Base-by-base conservation (phyloP, 1,284 basidiomycete genomes). In the Pascua sp. region DNA sequence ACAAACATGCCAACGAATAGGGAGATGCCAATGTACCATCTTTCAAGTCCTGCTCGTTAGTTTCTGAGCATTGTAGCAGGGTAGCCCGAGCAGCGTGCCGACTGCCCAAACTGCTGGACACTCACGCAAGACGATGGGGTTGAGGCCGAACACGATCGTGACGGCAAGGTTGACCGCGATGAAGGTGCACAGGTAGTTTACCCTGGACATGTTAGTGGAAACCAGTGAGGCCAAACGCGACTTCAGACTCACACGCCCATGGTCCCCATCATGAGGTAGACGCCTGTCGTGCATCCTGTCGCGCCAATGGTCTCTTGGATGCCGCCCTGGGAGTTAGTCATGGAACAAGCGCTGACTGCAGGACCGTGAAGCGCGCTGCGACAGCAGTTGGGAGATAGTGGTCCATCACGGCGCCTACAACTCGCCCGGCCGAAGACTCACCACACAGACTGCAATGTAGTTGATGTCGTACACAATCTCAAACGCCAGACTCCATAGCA, bases 161-260 rank as follows among this genome's bases (percentile, higher is more conserved):
- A 70, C 38, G 57, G 63, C 57, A 17, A 71, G 59, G 49, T 71
- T 71, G 51, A 71, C 53, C 12, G 68, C 70, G 42, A 71, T 71
- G 42, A 56, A 66, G 2, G 66, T 71, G 37, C 64, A 64, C 17
- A 70, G 56, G 36, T 65, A 65, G 56, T 70, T 70, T 55, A 69
- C 70, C 2, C 69, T 71, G 55, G 24, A 7, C 24, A 2, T 48
- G 40, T 41, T 42, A 36, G 16, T 40, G 24, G 12, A 37, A 12
- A 18, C 18, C 15, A 13, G 37, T 39, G 5, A 15, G 18, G 10
- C 17, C 15, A 2, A 32, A 32, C 24, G 24, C 13, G 5, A 11
- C 44, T 24, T 24, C 46, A 36, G 12, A 67, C 67, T 64, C 47
- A 71, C 69, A 61, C 56, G 15, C 63, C 60, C 40, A 69, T 56